Percentiles rank a stretch among this genome's conserved stretches.
Conservation (phyloP, 1,284 basidiomycete species). For the Boletus smithii region DNA sequence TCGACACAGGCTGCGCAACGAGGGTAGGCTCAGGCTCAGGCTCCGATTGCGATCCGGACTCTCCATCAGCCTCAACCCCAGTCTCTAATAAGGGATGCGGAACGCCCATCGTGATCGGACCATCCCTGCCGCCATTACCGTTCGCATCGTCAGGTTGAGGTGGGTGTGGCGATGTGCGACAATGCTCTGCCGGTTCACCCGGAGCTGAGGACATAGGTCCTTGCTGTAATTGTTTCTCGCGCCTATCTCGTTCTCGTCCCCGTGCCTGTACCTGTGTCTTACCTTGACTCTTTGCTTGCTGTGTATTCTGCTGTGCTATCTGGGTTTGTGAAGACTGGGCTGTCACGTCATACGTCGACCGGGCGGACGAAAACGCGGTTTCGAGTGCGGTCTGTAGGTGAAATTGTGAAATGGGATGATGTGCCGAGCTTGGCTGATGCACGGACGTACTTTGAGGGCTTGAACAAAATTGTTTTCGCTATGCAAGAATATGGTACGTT, state of each 20-base stretch:
- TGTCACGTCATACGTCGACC: conserved; percentile 8
- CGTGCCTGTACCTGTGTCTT: background rate
- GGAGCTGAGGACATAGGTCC: background rate
- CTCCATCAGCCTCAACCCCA: background rate
- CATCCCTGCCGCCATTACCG: background rate
- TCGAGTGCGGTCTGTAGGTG: conserved; percentile 47
- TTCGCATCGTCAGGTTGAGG: background rate
- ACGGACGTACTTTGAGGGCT: conserved; percentile 64
- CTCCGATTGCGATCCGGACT: conserved; percentile 7
- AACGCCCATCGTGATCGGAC: conserved; percentile 8
- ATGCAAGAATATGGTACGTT: conserved; percentile 91
- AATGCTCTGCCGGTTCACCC: background rate
- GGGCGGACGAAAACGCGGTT: conserved; percentile 55
- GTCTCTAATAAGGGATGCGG: conserved; percentile 8
- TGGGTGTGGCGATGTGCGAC: background rate
- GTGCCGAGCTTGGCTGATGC: too few species aligned
- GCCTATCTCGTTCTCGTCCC: background rate
- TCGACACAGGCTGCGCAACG: conserved; percentile 13
- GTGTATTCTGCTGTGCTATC: background rate
- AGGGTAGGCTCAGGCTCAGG: conserved; percentile 27
- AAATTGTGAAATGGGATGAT: background rate
- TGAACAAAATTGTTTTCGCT: conserved; percentile 81
- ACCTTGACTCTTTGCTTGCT: background rate
- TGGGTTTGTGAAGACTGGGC: conserved; percentile 8
- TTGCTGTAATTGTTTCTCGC: conserved; percentile 6